Base-by-base conservation (phyloP, 805 yeast genomes). In the Groenewaldozyma salmanticensis region DNA sequence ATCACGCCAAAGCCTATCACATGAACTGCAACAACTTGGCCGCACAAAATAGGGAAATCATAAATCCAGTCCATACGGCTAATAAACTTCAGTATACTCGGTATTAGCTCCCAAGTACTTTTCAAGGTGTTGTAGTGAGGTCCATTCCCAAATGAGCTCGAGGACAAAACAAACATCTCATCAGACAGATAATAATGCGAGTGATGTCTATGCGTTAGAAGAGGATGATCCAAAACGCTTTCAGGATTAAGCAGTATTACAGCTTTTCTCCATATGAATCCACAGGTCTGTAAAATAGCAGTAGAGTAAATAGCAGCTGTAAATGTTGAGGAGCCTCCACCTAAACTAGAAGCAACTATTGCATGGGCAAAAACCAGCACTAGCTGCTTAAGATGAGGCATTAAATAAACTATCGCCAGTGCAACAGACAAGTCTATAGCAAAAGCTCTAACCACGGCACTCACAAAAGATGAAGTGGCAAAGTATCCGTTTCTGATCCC, bases 1-100 rank as follows among this genome's bases (percentile, higher is more conserved):
- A 53, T 39, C 19, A 59, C 31, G 6, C 62, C 56, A 19, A 52
- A 49, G 1, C 55, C 57, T 11, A 60, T 51, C 18, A 59, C 58
- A 22, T 60, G 64, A 36, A 59, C 47, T 3, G 64, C 62, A 13
- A 60, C 44, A 1, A 52, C 53, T 34, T 59, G 61, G 32, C 50
- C 47, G 20, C 51, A 36, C 5, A 52, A 38, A 6, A 46, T 20
- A 5, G 57, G 57, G 17, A 53, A 37, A 32, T 53, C 57, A 5
- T 48, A 39, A 11, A 44, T 47, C 61, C 60, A 40, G 46, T 58
- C 40, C 48, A 59, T 19, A 46, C 44, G 41, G 39, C 57, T 46
- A 35, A 57, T 24, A 21, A 45, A 46, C 3, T 50, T 36, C 5
- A 43, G 31, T 4, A 46, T 34, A 2, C 42, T 24, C 4, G 49